These are phyloP conservation scores for Coemansia sp. DNA, from an alignment of 192 early-diverging fungal species.

Conservation along the genomic window DNA sequence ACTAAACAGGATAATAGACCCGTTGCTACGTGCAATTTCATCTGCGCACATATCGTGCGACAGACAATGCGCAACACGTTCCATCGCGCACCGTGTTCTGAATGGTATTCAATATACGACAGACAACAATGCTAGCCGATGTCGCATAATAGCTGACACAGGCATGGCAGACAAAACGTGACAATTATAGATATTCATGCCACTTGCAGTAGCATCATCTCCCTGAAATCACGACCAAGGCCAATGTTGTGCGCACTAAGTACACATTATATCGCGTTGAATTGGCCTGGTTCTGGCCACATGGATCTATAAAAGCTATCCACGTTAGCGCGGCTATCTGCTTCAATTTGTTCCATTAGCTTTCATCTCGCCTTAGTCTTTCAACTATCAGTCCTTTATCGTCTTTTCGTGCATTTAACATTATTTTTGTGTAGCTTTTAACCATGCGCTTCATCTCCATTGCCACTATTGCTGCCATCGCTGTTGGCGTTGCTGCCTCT, in stretches of 20 bases:
- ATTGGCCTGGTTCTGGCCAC: background rate
- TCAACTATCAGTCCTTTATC: background rate
- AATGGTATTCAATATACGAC: constrained; percentile 5
- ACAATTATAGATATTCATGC: constrained; percentile 1
- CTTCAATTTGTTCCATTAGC: background rate
- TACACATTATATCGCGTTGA: background rate
- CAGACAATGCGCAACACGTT: background rate
- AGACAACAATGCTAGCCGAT: background rate
- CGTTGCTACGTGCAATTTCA: background rate
- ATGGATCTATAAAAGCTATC: background rate
- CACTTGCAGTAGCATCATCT: background rate
- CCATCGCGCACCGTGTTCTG: background rate
- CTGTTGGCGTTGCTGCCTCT: constrained; percentile 31
- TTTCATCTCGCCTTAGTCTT: background rate
- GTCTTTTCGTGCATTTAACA: background rate
- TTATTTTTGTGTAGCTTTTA: background rate
- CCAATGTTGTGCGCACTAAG: background rate
- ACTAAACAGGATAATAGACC: background rate
- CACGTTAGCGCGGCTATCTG: background rate
- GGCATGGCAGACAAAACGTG: background rate
- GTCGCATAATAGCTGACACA: background rate
- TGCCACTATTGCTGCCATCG: constrained; percentile 26
- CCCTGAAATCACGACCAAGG: background rate
- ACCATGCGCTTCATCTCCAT: constrained; percentile 43
- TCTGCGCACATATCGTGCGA: background rate